Evolutionary conservation across 2,329 filamentous ascomycete genomes (phyloP).

Genomic region (Decorospora gaudefroyi): DNA sequence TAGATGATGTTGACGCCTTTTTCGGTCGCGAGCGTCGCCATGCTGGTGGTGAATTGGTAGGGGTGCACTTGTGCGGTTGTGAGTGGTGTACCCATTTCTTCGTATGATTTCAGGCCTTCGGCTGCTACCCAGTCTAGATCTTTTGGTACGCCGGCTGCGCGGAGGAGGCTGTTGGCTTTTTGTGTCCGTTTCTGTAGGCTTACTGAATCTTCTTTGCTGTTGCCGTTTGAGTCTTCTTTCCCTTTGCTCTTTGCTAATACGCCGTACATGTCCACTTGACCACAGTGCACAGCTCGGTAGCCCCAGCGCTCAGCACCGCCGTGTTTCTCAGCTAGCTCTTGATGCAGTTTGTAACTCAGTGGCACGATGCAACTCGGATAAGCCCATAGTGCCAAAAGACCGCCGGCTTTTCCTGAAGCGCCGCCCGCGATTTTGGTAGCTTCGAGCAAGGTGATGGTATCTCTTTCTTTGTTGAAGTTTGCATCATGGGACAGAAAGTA

Average conservation of each 20-base stretch:
- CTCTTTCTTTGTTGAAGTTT: constrained; percentile 72
- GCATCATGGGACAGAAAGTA: constrained; percentile 90
- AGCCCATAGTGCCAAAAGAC: constrained; percentile 87
- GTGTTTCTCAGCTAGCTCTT: constrained; percentile 82
- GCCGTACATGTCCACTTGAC: constrained; percentile 62
- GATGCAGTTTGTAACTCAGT: constrained; percentile 81
- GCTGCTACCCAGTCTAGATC: constrained; percentile 85
- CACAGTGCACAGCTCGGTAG: constrained; percentile 78
- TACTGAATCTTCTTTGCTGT: constrained; percentile 49
- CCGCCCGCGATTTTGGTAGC: constrained; percentile 84
- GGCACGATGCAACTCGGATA: constrained; percentile 84
- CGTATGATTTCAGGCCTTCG: constrained; percentile 69
- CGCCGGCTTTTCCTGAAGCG: constrained; percentile 92
- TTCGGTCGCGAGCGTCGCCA: constrained; percentile 74
- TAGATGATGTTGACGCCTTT: constrained; percentile 63
- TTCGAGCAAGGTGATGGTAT: constrained; percentile 85
- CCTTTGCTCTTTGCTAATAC: constrained; percentile 37
- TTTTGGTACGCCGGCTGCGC: constrained; percentile 67
- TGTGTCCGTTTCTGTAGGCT: constrained; percentile 61
- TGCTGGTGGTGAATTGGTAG: constrained; percentile 82
- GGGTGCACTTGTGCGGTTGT: constrained; percentile 95
- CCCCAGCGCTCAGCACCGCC: constrained; percentile 80
- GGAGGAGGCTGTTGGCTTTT: constrained; percentile 56
- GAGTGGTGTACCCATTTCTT: constrained; percentile 78
- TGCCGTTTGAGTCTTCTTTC: constrained; percentile 36